Percentiles rank a stretch among this genome's conserved stretches.
phyloP scores from a whole-genome alignment of 768 basidiomycete species.

The Mycena polygramma region DNA sequence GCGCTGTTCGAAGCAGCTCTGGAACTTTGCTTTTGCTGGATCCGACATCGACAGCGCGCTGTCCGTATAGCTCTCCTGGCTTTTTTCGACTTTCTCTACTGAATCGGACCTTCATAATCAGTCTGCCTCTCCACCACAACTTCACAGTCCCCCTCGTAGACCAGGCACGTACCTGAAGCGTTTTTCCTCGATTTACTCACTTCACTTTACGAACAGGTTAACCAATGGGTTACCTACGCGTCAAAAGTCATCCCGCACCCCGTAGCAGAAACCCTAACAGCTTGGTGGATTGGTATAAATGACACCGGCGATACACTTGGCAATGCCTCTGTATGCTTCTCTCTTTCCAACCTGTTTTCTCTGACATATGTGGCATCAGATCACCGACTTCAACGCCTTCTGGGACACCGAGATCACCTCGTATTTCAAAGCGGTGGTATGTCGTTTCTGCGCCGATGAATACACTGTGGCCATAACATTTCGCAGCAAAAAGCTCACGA shows the following conservation, averaged over 20 bases:
- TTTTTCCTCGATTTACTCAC: not conserved
- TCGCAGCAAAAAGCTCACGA: constrained; percentile 55
- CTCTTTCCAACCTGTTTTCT: not conserved
- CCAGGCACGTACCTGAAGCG: constrained; percentile 50
- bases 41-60: constrained; percentile 58
- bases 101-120: constrained; percentile 33
- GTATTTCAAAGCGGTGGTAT: constrained; percentile 64
- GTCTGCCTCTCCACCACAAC: constrained; percentile 62
- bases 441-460: constrained; percentile 36
- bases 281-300: constrained; percentile 74
- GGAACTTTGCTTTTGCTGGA: constrained; percentile 71
- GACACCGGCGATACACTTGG: constrained; percentile 65
- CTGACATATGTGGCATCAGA: constrained; percentile 44
- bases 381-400: constrained; percentile 61
- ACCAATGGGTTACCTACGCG: constrained; percentile 62
- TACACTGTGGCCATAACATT: constrained; percentile 1
- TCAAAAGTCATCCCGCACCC: constrained; percentile 61
- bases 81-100: not conserved
- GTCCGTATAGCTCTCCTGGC: constrained; percentile 40
- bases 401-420: constrained; percentile 64
- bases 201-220: constrained; percentile 48
- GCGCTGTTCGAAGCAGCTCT: constrained; percentile 59
- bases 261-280: constrained; percentile 56
- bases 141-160: constrained; percentile 62
- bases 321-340: constrained; percentile 50